Conservation (phyloP, 2,329 filamentous ascomycete species). For the Penicillium sp. region DNA sequence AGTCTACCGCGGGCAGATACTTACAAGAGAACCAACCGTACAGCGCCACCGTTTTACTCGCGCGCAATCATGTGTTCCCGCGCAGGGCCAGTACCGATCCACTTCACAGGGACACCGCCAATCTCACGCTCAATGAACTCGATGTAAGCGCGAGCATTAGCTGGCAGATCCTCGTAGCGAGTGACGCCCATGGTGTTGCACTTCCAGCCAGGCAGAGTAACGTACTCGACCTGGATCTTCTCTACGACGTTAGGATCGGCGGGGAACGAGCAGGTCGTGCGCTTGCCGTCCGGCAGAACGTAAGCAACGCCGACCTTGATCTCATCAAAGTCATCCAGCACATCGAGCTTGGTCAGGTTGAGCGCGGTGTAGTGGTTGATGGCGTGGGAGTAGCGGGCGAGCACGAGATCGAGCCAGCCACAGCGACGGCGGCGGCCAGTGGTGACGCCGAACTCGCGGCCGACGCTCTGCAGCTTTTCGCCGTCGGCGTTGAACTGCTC, state of each 20-base stretch:
- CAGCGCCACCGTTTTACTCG: constrained; percentile 19
- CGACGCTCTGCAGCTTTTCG: constrained; percentile 56
- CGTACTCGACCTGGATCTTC: constrained; percentile 57
- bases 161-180: constrained; percentile 56
- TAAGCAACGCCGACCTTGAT: constrained; percentile 61
- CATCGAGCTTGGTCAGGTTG: constrained; percentile 64
- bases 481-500: constrained; percentile 58
- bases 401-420: constrained; percentile 65
- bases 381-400: constrained; percentile 60
- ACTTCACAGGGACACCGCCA: constrained; percentile 57
- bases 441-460: constrained; percentile 56
- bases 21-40: constrained; percentile 8
- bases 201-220: constrained; percentile 62
- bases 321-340: constrained; percentile 62
- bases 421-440: constrained; percentile 62
- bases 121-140: constrained; percentile 60
- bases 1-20: constrained; percentile 16
- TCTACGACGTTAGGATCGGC: constrained; percentile 53
- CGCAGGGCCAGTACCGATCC: constrained; percentile 61
- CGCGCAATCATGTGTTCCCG: constrained; percentile 61
- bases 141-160: constrained; percentile 58
- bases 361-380: constrained; percentile 54
- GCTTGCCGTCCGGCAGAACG: constrained; percentile 48
- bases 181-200: constrained; percentile 56
- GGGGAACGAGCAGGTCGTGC: constrained; percentile 56